Percentiles rank a stretch among this genome's conserved stretches.
Evolutionary conservation across 2,329 filamentous ascomycete genomes (phyloP).

Genomic region (Beauveria varroae): DNA sequence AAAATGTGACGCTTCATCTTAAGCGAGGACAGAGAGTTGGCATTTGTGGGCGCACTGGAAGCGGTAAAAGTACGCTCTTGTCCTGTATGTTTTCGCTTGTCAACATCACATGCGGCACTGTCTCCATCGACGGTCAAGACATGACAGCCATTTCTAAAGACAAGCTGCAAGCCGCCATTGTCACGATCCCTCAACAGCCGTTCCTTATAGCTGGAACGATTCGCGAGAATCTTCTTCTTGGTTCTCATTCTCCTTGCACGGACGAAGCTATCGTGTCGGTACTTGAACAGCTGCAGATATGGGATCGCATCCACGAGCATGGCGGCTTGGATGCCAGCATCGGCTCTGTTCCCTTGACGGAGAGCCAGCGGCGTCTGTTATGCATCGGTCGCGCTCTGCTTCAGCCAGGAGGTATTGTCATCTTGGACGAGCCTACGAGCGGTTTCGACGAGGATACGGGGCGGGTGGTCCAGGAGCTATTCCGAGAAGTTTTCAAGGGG

Average conservation of each 20-base stretch:
- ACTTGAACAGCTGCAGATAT: not conserved
- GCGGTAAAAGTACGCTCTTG: not conserved
- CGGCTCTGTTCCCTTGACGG: not conserved
- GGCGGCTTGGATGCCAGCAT: not conserved
- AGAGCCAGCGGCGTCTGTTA: not conserved
- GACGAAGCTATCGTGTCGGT: not conserved
- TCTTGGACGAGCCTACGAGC: conserved; percentile 7
- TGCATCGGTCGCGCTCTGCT: conserved; percentile 6
- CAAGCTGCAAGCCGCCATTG: not conserved
- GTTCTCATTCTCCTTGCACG: not conserved
- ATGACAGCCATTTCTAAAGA: not conserved
- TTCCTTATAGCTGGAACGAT: not conserved
- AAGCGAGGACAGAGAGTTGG: not conserved
- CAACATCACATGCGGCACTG: not conserved
- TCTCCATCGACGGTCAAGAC: not conserved
- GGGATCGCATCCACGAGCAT: not conserved
- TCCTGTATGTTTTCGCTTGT: not conserved
- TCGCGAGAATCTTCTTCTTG: not conserved
- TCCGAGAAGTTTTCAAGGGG: conserved; percentile 26
- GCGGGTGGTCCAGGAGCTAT: conserved; percentile 19
- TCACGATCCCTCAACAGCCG: not conserved
- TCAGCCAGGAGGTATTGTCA: not conserved
- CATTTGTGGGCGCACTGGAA: conserved; percentile 1
- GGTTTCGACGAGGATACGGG: conserved; percentile 15
- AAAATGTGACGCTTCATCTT: not conserved